Conservation (phyloP, 2,329 filamentous ascomycete species). For the Allantophomopsis cytisporea region DNA sequence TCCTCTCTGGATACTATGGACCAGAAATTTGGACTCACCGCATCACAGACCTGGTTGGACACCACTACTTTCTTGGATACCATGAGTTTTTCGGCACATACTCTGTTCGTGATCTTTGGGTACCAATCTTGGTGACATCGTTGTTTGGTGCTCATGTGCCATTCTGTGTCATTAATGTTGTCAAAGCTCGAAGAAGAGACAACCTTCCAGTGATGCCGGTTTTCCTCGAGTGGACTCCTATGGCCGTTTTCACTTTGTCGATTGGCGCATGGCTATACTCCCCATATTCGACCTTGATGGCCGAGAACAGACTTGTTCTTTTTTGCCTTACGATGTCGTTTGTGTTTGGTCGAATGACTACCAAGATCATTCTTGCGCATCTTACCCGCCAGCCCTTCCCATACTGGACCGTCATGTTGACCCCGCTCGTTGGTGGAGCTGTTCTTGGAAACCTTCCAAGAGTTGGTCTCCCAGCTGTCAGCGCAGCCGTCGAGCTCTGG, state of each 20-base stretch:
- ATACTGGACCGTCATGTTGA: constrained; percentile 88
- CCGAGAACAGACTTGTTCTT: constrained; percentile 76
- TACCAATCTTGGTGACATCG: constrained; percentile 51
- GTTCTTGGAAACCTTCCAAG: constrained; percentile 70
- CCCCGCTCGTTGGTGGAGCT: constrained; percentile 75
- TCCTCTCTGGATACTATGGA: constrained; percentile 75
- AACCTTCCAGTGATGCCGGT: constrained; percentile 67
- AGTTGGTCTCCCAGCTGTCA: constrained; percentile 56
- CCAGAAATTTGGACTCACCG: constrained; percentile 75
- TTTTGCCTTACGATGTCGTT: constrained; percentile 94
- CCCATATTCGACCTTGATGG: constrained; percentile 69
- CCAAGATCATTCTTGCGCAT: constrained; percentile 96
- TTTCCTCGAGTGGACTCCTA: constrained; percentile 89
- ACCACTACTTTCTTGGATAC: constrained; percentile 34
- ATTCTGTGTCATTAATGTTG: constrained; percentile 79
- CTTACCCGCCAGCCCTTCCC: constrained; percentile 89
- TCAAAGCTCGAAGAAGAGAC: constrained; percentile 57
- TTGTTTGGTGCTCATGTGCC: constrained; percentile 68
- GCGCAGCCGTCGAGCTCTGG: constrained; percentile 52
- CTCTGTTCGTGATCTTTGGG: constrained; percentile 81
- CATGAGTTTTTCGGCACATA: constrained; percentile 51
- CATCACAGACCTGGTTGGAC: constrained; percentile 55
- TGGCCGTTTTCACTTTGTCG: constrained; percentile 64
- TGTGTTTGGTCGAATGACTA: constrained; percentile 95
- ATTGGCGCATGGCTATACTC: constrained; percentile 81